Evolutionary conservation across 176 grass and related monocot genomes (phyloP).

Genomic region (Triticum turgidum): DNA sequence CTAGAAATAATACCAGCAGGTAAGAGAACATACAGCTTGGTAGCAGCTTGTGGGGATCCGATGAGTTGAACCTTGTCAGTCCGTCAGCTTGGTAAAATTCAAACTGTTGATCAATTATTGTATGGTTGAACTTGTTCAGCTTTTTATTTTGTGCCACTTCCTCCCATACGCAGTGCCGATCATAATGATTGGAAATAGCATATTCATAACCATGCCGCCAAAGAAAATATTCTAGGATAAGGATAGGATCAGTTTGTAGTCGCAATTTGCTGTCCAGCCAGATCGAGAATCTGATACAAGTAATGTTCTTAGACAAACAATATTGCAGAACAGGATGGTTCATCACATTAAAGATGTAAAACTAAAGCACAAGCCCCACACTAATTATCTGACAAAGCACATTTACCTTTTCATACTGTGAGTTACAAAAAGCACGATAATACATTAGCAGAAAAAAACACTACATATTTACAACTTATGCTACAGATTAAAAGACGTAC

Average conservation of each 20-base stretch:
- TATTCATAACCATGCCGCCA: slow-evolving; percentile 91
- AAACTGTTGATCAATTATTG: slow-evolving; percentile 95
- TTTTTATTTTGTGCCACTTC: slow-evolving; percentile 97
- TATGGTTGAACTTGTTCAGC: slow-evolving; percentile 98
- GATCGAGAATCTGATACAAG: slow-evolving; percentile 84
- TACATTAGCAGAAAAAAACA: not conserved
- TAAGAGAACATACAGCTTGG: slow-evolving; percentile 77
- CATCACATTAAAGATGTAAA: slow-evolving; percentile 10
- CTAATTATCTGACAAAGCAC: not conserved
- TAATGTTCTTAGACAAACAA: not conserved
- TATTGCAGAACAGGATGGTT: not conserved
- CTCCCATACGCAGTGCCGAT: slow-evolving; percentile 92
- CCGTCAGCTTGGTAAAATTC: slow-evolving; percentile 97
- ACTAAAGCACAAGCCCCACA: not conserved
- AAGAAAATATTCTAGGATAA: slow-evolving; percentile 96
- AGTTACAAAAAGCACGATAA: not conserved
- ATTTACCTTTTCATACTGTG: not conserved
- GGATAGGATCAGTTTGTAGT: slow-evolving; percentile 87
- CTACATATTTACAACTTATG: no score
- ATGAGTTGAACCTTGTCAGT: slow-evolving; percentile 75
- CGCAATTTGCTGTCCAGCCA: slow-evolving; percentile 99
- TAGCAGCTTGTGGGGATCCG: slow-evolving; percentile 71
- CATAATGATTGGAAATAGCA: slow-evolving; percentile 99
- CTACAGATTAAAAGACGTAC: no score
- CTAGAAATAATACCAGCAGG: slow-evolving; percentile 31